These are phyloP conservation scores for Trichosporon asahii DNA, from an alignment of 1,284 basidiomycete species.

Conservation along the genomic window DNA sequence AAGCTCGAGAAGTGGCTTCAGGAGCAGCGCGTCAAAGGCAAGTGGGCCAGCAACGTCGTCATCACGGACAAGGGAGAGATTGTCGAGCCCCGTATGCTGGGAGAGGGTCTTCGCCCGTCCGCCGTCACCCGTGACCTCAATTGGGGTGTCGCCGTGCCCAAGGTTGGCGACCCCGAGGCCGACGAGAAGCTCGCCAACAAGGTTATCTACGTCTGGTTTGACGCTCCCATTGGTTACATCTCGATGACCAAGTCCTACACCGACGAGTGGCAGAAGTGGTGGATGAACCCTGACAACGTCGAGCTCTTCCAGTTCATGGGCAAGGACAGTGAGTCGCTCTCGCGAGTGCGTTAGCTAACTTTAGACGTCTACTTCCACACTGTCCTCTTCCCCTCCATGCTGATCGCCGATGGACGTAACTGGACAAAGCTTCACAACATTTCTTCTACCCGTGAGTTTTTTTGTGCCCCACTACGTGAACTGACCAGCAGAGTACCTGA, in stretches of 20 bases:
- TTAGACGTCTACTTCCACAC: conserved; percentile 93
- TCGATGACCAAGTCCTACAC: conserved; percentile 97
- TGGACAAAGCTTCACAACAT: conserved; percentile 97
- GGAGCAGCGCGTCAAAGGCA: conserved; percentile 70
- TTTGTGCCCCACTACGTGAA: conserved; percentile 2
- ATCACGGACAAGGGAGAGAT: conserved; percentile 82
- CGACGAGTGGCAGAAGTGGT: conserved; percentile 93
- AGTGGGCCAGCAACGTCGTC: conserved; percentile 90
- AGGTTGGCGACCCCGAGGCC: conserved; percentile 63
- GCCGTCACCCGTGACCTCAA: conserved; percentile 90
- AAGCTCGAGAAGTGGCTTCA: conserved; percentile 85
- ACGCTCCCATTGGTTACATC: conserved; percentile 95
- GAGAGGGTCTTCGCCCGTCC: conserved; percentile 74
- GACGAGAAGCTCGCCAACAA: conserved; percentile 84
- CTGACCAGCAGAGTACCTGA: conserved; percentile 74
- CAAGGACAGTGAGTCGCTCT: conserved; percentile 65
- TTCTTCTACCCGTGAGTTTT: conserved; percentile 76
- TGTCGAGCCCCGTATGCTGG: conserved; percentile 83
- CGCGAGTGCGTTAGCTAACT: background rate
- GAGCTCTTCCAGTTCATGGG: conserved; percentile 98
- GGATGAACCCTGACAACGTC: conserved; percentile 90
- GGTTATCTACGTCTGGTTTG: conserved; percentile 97
- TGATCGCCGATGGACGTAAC: conserved; percentile 80
- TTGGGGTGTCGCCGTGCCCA: conserved; percentile 94
- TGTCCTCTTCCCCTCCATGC: conserved; percentile 87